Evolutionary conservation across 176 grass and related monocot species (phyloP), one percentile per base, ranked within the genome.

Genomic region (Carex pumila): DNA sequence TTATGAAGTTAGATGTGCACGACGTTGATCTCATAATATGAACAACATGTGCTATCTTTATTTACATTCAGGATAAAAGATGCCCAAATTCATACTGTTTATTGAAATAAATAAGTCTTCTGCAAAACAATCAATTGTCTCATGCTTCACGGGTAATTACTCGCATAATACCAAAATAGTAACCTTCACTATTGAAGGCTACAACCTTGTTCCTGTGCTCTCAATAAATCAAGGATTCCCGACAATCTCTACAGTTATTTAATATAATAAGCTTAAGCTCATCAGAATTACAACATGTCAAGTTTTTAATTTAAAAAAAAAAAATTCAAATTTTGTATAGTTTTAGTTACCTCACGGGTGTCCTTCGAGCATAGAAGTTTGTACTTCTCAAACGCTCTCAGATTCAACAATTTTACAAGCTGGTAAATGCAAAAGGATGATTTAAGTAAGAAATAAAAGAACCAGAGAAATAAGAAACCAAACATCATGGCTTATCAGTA

Each of bases 321-420:
- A 45, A 43, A 75, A 78, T 57, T 57, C 15, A 5, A 14, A 78
- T 34, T 55, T 12, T 22, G 15, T 63, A 31, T 32, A 18, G 29
- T 22, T 31, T 37, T 76, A 53, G 79, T 86, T 88, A 99, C 97
- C 91, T 92, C 90, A 21, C 61, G 86, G 54, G 96, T 94, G 74
- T 95, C 88, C 52, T 76, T 72, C 34, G 92, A 86, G 43, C 97
- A 89, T 82, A 95, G 72, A 53, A 94, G 72, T 50, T 95, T 90
- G 87, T 95, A 88, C 70, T 72, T 99, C 61, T 95, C 90, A 6
- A 92, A 92, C 12, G 97, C 85, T 87, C 97, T 99, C 83, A 94
- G 88, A 88, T 86, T 95, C 72, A 95, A 83, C 88, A 95, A 82
- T 75, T 93, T 95, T 31, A 91, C 71, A 65, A 99, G 91, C 97